Percentiles rank a stretch among this genome's conserved stretches.
Evolutionary conservation across 805 yeast genomes (phyloP).

Genomic region (Maudiozyma pseudohumilis): DNA sequence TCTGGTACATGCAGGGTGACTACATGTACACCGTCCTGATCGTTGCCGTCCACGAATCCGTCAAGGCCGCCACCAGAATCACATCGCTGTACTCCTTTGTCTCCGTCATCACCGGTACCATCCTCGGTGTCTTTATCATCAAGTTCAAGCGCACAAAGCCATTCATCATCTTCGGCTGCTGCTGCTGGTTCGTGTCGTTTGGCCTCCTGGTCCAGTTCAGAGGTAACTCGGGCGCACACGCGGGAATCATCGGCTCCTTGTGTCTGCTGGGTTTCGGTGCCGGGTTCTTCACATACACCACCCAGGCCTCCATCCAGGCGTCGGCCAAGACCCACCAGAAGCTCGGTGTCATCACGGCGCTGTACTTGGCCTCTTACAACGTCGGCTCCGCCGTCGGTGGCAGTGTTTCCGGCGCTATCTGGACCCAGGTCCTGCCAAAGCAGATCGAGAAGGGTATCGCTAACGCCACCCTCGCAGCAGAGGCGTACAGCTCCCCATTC

Average conservation of each 20-base stretch:
- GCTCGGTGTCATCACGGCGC: constrained; percentile 53
- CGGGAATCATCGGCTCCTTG: constrained; percentile 58
- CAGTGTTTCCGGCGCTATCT: constrained; percentile 58
- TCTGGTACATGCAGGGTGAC: constrained; percentile 59
- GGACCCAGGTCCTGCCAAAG: constrained; percentile 49
- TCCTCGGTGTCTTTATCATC: constrained; percentile 44
- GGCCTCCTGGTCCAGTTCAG: constrained; percentile 52
- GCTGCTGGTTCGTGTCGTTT: constrained; percentile 48
- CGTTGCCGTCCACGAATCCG: constrained; percentile 48
- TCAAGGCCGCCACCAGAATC: constrained; percentile 56
- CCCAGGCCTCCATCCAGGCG: constrained; percentile 54
- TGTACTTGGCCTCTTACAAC: constrained; percentile 46
- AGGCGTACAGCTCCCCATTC: constrained; percentile 44
- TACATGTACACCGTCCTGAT: constrained; percentile 52
- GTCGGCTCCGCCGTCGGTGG: constrained; percentile 58
- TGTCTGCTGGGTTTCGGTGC: constrained; percentile 64
- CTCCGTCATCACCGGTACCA: constrained; percentile 50
- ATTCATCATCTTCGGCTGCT: constrained; percentile 49
- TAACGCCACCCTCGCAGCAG: constrained; percentile 26
- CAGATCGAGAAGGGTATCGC: constrained; percentile 32
- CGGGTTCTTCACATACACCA: constrained; percentile 58
- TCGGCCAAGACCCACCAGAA: constrained; percentile 47
- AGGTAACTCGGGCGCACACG: constrained; percentile 39
- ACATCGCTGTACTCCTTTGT: constrained; percentile 54
- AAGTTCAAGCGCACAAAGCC: constrained; percentile 44